Percentiles rank a stretch among this genome's conserved stretches.
Evolutionary conservation across 257 asterid genomes (phyloP).

Genomic region (Solanum lycopersicoides): DNA sequence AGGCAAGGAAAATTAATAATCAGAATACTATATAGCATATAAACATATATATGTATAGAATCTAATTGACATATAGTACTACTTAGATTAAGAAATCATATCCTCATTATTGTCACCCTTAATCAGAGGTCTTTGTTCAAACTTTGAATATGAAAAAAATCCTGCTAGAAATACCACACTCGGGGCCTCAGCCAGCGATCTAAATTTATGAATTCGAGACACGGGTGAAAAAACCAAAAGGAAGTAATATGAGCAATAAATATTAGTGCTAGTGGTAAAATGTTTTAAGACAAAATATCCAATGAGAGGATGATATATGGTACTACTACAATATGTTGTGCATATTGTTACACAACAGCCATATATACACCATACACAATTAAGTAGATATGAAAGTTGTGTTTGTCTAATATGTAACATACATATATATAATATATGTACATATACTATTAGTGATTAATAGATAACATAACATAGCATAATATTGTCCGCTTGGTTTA

Average conservation of each 20-base stretch:
- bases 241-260: not conserved
- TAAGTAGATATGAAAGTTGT: not conserved
- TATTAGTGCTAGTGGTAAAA: not conserved
- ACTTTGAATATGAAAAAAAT: too few species aligned
- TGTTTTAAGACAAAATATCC: not conserved
- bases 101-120: not conserved
- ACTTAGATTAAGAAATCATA: not conserved
- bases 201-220: not conserved
- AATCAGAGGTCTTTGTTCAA: too few species aligned
- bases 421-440: not conserved
- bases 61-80: not conserved
- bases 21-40: not conserved
- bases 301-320: not conserved
- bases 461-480: not conserved
- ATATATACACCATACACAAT: not conserved
- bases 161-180: too few species aligned
- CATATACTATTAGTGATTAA: not conserved
- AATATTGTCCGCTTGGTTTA: not conserved
- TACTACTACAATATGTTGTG: not conserved
- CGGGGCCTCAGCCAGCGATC: accelerated
- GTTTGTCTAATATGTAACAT: not conserved
- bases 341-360: not conserved
- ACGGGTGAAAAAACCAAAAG: not conserved
- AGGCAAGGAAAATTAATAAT: not conserved
- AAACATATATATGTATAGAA: not conserved